Evolutionary conservation across 2,329 filamentous ascomycete species (phyloP).

Genomic region (Plectosphaerella sp.): DNA sequence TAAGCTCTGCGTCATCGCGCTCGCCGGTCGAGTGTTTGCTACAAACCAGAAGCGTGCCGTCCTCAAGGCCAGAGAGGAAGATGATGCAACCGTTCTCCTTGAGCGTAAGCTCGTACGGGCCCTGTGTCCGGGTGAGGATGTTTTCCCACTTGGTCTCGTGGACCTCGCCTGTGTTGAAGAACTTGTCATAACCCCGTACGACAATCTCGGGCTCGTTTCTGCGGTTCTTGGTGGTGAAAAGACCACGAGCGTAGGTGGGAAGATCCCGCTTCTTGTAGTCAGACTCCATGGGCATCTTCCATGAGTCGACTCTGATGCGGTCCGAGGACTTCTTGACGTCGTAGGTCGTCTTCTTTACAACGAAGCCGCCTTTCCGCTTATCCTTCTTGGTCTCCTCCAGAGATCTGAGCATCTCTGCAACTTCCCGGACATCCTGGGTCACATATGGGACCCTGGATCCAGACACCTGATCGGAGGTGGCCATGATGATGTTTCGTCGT

Average conservation of each 20-base stretch:
- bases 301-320: constrained; percentile 74
- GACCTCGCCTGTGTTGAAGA: constrained; percentile 91
- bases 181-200: constrained; percentile 94
- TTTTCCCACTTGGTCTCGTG: constrained; percentile 76
- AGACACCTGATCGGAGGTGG: constrained; percentile 12
- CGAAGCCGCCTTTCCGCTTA: constrained; percentile 57
- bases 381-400: constrained; percentile 57
- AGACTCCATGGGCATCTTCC: constrained; percentile 74
- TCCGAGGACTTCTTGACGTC: constrained; percentile 57
- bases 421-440: constrained; percentile 64
- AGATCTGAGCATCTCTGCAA: constrained; percentile 59
- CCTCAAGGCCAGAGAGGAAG: constrained; percentile 87
- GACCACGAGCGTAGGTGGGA: constrained; percentile 86
- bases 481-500: neutral
- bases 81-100: constrained; percentile 99
- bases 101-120: constrained; percentile 90
- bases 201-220: constrained; percentile 71
- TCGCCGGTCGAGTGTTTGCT: constrained; percentile 95
- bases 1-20: constrained; percentile 65
- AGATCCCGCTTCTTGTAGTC: constrained; percentile 87
- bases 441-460: constrained; percentile 53
- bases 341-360: constrained; percentile 78
- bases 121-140: constrained; percentile 69
- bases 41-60: constrained; percentile 88
- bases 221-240: constrained; percentile 77